These are phyloP conservation scores for Peronospora belbahrii DNA, from an alignment of 352 stramenopile genomes.

Conservation along the genomic window DNA sequence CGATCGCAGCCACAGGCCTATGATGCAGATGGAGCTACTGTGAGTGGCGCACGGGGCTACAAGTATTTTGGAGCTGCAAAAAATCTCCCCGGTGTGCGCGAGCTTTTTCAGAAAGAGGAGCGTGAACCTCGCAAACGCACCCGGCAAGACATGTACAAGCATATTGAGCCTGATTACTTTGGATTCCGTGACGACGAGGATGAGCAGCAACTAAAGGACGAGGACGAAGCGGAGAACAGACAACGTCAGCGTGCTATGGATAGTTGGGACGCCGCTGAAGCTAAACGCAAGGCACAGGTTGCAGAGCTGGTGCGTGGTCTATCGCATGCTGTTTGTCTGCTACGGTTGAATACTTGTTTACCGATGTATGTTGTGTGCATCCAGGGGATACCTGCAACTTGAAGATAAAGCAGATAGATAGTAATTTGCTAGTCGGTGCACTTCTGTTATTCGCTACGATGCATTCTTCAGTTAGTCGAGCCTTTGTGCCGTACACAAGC, in stretches of 20 bases:
- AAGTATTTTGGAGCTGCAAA: slow-evolving; percentile 97
- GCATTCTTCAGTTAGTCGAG: neutral
- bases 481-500: no score
- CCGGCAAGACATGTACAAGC: slow-evolving; percentile 85
- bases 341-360: neutral
- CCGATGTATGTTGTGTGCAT: neutral
- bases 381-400: slow-evolving; percentile 7
- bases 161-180: slow-evolving; percentile 86
- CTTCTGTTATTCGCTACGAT: neutral
- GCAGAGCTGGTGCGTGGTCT: slow-evolving; percentile 25
- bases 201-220: slow-evolving; percentile 38
- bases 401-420: neutral
- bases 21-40: slow-evolving; percentile 57
- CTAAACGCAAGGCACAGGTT: slow-evolving; percentile 32
- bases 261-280: slow-evolving; percentile 45
- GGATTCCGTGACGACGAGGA: slow-evolving; percentile 66
- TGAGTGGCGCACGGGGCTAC: slow-evolving; percentile 83
- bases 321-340: neutral
- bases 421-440: neutral
- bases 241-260: slow-evolving; percentile 44
- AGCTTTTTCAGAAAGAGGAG: slow-evolving; percentile 88
- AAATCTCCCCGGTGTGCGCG: slow-evolving; percentile 91
- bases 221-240: slow-evolving; percentile 36
- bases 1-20: slow-evolving; percentile 73
- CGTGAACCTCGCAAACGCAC: slow-evolving; percentile 48